phyloP scores from a whole-genome alignment of 2,329 filamentous ascomycete species.

The Dactylellina sp. region DNA sequence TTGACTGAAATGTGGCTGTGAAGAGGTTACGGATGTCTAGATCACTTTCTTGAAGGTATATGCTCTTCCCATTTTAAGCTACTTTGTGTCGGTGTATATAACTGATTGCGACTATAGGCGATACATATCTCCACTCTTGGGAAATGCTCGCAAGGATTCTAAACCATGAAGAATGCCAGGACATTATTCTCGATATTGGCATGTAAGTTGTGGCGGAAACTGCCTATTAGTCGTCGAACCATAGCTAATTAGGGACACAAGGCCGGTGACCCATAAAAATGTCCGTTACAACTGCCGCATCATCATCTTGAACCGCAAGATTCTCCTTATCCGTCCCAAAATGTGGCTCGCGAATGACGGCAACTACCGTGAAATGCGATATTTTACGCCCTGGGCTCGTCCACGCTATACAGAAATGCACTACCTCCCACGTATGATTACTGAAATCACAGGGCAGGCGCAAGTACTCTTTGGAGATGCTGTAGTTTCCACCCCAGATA shows the following conservation, averaged over 20 bases:
- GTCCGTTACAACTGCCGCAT: conserved; percentile 75
- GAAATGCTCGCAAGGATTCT: conserved; percentile 74
- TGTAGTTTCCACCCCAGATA: conserved; percentile 73
- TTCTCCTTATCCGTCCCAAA: conserved; percentile 79
- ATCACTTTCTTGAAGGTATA: conserved; percentile 72
- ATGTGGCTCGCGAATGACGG: conserved; percentile 78
- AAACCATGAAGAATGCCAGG: conserved; percentile 71
- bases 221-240: background rate
- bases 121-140: conserved; percentile 72
- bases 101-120: conserved; percentile 61
- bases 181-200: conserved; percentile 75
- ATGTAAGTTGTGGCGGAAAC: conserved; percentile 62
- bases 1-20: conserved; percentile 64
- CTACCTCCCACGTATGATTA: conserved; percentile 72
- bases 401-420: conserved; percentile 73
- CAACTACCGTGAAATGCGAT: conserved; percentile 72
- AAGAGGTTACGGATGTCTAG: conserved; percentile 75
- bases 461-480: conserved; percentile 77
- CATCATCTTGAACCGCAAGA: conserved; percentile 74
- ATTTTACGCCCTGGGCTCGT: conserved; percentile 74
- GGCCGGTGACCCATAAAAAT: conserved; percentile 72
- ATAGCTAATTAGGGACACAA: conserved; percentile 15
- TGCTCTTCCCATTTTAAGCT: conserved; percentile 60
- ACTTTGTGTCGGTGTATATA: background rate
- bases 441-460: conserved; percentile 69